phyloP scores from a whole-genome alignment of 805 yeast genomes.

The Candida montana region DNA sequence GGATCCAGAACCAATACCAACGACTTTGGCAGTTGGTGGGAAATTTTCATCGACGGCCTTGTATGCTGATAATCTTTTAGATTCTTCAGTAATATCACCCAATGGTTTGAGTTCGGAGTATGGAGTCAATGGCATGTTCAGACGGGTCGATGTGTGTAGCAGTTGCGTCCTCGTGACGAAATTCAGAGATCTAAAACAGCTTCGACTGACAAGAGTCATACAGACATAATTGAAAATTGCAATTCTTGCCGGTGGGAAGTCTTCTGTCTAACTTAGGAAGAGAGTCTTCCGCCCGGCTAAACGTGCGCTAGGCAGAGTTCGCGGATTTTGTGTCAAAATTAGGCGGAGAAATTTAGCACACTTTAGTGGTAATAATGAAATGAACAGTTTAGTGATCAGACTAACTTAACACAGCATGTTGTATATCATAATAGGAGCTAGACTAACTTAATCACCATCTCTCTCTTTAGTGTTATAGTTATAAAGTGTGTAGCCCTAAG shows the following conservation, averaged over 20 bases:
- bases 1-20: constrained; percentile 96
- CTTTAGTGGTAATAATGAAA: background rate
- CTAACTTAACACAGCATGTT: too few species aligned
- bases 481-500: too few species aligned
- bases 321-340: constrained; percentile 6
- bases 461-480: too few species aligned
- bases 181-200: background rate
- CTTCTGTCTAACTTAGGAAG: background rate
- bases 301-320: background rate
- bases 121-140: constrained; percentile 21
- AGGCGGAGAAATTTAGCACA: background rate
- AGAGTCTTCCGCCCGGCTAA: background rate
- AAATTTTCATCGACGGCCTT: constrained; percentile 87
- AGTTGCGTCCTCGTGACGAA: background rate
- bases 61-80: constrained; percentile 89
- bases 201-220: too few species aligned
- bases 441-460: too few species aligned
- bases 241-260: too few species aligned
- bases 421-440: too few species aligned
- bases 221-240: too few species aligned
- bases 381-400: background rate
- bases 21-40: constrained; percentile 59
- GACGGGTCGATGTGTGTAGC: background rate
- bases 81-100: constrained; percentile 54
- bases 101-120: constrained; percentile 26